Conservation (phyloP, 305 asterid species). For the Fraxinus albicans region DNA sequence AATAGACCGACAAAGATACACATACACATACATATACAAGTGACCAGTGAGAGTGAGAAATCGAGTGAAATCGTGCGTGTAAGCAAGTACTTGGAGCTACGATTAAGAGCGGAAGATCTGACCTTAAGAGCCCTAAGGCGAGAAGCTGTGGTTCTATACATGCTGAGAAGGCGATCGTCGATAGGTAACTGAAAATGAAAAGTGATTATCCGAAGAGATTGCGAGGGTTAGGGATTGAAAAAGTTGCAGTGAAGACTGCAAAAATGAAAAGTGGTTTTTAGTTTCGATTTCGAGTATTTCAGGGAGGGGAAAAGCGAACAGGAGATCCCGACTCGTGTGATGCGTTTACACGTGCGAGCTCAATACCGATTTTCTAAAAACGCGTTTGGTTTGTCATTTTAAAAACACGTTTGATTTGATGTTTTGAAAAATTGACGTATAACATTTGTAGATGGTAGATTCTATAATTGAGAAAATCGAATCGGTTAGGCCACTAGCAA, state of each 20-base stretch:
- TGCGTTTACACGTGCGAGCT: not conserved
- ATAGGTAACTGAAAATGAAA: not conserved
- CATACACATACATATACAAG: not conserved
- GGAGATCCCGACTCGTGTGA: conserved; percentile 14
- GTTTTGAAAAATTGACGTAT: not conserved
- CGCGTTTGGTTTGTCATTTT: not conserved
- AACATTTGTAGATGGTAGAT: not conserved
- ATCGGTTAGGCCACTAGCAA: not conserved
- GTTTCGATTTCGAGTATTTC: not conserved
- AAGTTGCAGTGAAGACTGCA: not conserved
- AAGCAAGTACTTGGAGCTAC: not conserved
- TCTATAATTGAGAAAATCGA: not conserved
- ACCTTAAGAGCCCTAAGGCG: conserved; percentile 41
- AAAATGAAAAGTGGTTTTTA: not conserved
- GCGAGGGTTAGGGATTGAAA: conserved; percentile 22
- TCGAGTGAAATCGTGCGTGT: not conserved
- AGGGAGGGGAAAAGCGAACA: conserved; percentile 16
- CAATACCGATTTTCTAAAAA: not conserved
- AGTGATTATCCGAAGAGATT: not conserved
- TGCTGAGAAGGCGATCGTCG: conserved; percentile 17
- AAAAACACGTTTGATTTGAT: not conserved
- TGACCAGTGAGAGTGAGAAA: not conserved
- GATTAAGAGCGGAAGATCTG: conserved; percentile 9
- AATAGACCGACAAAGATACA: not conserved
- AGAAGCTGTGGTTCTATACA: conserved; percentile 38